Conservation (phyloP, 2,329 filamentous ascomycete genomes). For the Diplodia mutila region DNA sequence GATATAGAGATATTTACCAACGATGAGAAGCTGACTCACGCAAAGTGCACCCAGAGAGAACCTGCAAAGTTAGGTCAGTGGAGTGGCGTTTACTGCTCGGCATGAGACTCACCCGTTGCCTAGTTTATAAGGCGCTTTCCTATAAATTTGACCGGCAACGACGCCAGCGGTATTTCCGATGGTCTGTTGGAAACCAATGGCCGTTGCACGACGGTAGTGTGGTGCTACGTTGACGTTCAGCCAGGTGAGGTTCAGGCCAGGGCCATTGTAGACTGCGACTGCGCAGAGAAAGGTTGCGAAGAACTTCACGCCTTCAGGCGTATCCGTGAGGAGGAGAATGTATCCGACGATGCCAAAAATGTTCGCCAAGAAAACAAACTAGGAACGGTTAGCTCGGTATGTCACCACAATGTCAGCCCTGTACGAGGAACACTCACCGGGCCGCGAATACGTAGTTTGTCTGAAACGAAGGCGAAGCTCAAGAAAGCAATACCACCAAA, state of each 20-base stretch:
- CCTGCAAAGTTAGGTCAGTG: background rate
- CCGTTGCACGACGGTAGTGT: conserved; percentile 54
- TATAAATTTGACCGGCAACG: conserved; percentile 53
- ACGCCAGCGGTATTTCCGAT: conserved; percentile 55
- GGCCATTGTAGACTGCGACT: conserved; percentile 33
- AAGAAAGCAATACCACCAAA: conserved; percentile 55
- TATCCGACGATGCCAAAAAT: conserved; percentile 32
- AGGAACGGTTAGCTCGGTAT: background rate
- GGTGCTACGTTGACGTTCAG: conserved; percentile 54
- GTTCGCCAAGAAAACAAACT: conserved; percentile 29
- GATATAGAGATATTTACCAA: conserved; percentile 49
- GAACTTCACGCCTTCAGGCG: conserved; percentile 30
- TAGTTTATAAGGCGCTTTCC: conserved; percentile 30
- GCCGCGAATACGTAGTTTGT: conserved; percentile 40
- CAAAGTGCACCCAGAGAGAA: conserved; percentile 45
- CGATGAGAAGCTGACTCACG: conserved; percentile 44
- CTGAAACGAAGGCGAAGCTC: conserved; percentile 51
- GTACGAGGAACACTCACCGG: conserved; percentile 6
- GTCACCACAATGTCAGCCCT: background rate
- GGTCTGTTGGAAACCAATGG: conserved; percentile 52
- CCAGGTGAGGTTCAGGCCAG: conserved; percentile 54
- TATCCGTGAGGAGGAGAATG: conserved; percentile 29
- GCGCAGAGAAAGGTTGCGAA: conserved; percentile 35
- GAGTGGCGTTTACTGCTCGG: background rate
- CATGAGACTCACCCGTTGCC: conserved; percentile 18